A percentile compares a stretch with the other conserved stretches of the same genome.
Conservation (phyloP, 495 filamentous ascomycete species). For the Neurospora sp. region DNA sequence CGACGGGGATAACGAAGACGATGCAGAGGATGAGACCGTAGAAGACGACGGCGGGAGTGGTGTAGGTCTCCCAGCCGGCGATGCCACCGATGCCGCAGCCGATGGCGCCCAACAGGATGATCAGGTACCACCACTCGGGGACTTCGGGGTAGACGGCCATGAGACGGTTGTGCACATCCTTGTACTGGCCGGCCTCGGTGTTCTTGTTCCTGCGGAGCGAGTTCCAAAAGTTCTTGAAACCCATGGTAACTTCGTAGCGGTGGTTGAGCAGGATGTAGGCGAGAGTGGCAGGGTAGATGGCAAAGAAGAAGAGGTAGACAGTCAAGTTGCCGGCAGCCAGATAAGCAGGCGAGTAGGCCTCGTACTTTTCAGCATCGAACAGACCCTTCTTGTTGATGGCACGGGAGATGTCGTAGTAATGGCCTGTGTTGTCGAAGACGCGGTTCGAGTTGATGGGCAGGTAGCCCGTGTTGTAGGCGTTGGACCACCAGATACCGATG, state of each 20-base stretch:
- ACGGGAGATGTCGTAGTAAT: constrained; percentile 21
- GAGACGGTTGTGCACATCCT: constrained; percentile 29
- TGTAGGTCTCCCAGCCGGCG: constrained; percentile 26
- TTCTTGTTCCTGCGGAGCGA: constrained; percentile 18
- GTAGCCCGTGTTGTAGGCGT: constrained; percentile 24
- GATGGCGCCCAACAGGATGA: constrained; percentile 20
- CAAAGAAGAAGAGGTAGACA: constrained; percentile 29
- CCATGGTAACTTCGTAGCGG: constrained; percentile 25
- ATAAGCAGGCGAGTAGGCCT: constrained; percentile 28
- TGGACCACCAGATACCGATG: constrained; percentile 26
- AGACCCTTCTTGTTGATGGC: constrained; percentile 21
- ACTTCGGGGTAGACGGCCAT: constrained; percentile 28
- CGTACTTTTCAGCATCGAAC: constrained; percentile 25
- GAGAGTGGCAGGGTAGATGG: constrained; percentile 27
- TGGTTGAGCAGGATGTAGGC: constrained; percentile 27
- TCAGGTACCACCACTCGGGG: constrained; percentile 29
- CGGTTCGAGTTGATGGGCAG: constrained; percentile 28
- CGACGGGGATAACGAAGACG: constrained; percentile 28
- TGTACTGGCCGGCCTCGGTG: constrained; percentile 8
- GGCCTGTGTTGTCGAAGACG: constrained; percentile 25
- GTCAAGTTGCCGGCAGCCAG: constrained; percentile 22
- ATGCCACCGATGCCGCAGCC: constrained; percentile 24
- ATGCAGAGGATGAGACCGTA: constrained; percentile 28
- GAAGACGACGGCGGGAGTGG: constrained; percentile 26
- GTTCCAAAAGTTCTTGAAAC: constrained; percentile 21